Conservation (phyloP, 75 land plant genomes). For the Chamaecyparis obtusa region DNA sequence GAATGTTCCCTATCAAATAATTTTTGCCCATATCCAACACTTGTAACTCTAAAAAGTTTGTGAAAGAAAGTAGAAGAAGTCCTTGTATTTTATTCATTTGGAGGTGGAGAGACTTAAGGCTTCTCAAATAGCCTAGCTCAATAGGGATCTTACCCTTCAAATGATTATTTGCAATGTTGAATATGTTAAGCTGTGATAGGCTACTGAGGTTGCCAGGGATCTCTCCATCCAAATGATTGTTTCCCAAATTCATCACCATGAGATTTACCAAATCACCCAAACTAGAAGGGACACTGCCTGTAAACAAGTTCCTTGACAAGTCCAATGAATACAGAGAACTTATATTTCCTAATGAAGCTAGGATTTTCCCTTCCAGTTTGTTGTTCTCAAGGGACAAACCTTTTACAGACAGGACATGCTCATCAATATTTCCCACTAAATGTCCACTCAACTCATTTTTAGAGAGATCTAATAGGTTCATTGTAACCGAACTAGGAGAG, state of each 20-base stretch:
- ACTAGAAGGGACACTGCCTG: slow-evolving; percentile 36
- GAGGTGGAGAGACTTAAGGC: neutral
- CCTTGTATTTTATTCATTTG: slow-evolving; percentile 33
- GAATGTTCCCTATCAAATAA: slow-evolving; percentile 39
- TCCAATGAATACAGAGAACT: too few relatives aligned
- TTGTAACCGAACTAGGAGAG: slow-evolving; percentile 10
- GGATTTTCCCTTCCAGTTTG: too few relatives aligned
- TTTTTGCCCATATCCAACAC: slow-evolving; percentile 55
- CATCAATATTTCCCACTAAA: slow-evolving; percentile 2
- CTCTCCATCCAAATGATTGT: slow-evolving; percentile 28
- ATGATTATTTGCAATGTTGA: slow-evolving; percentile 39
- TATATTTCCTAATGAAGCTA: too few relatives aligned
- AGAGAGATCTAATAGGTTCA: slow-evolving; percentile 29
- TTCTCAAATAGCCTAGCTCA: neutral
- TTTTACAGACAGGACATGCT: too few relatives aligned
- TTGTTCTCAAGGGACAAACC: too few relatives aligned
- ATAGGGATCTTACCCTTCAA: slow-evolving; percentile 34
- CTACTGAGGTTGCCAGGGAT: slow-evolving; percentile 26
- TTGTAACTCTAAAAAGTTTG: slow-evolving; percentile 28
- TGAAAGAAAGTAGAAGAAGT: slow-evolving; percentile 22
- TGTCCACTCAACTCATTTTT: slow-evolving; percentile 25
- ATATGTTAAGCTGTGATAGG: neutral
- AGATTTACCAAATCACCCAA: slow-evolving; percentile 25
- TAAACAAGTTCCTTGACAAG: slow-evolving; percentile 9
- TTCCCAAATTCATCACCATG: slow-evolving; percentile 27